Conservation (phyloP, 108 stramenopile species). For the Cyclotella distinguenda region DNA sequence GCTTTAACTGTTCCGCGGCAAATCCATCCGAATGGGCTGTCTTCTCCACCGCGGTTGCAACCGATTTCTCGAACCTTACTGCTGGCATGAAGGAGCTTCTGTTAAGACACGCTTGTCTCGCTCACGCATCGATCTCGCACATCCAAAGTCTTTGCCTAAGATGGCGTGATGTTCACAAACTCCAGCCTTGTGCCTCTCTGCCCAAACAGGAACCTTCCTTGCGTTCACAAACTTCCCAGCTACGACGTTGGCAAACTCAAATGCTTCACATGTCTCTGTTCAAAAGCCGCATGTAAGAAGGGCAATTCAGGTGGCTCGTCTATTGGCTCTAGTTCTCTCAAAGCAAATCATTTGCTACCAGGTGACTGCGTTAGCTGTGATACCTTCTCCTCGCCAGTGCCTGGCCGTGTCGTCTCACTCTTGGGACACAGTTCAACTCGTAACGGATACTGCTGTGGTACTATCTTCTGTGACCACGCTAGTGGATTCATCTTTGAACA, state of each 20-base stretch:
- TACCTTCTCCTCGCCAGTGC: slow-evolving; percentile 30
- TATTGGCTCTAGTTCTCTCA: neutral
- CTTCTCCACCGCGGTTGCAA: neutral
- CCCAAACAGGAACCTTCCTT: neutral
- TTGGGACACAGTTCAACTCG: slow-evolving; percentile 30
- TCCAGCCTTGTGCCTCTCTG: neutral
- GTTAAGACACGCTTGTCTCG: neutral
- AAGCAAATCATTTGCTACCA: slow-evolving; percentile 17
- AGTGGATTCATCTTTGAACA: slow-evolving; percentile 12
- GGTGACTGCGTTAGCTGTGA: slow-evolving; percentile 48
- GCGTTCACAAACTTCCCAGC: neutral
- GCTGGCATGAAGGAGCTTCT: neutral
- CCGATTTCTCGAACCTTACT: neutral
- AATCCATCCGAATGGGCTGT: neutral
- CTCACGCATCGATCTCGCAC: neutral
- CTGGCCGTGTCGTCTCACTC: slow-evolving; percentile 30
- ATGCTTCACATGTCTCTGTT: neutral
- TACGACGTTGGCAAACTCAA: neutral
- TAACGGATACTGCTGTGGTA: slow-evolving; percentile 28
- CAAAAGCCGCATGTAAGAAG: slow-evolving; percentile 2
- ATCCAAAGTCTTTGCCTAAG: neutral
- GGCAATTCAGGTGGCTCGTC: neutral
- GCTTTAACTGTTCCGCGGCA: neutral
- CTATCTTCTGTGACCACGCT: slow-evolving; percentile 52
- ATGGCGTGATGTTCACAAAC: neutral